Conservation (phyloP, 345 rosid genomes). For the Eucalyptus tenuipes region DNA sequence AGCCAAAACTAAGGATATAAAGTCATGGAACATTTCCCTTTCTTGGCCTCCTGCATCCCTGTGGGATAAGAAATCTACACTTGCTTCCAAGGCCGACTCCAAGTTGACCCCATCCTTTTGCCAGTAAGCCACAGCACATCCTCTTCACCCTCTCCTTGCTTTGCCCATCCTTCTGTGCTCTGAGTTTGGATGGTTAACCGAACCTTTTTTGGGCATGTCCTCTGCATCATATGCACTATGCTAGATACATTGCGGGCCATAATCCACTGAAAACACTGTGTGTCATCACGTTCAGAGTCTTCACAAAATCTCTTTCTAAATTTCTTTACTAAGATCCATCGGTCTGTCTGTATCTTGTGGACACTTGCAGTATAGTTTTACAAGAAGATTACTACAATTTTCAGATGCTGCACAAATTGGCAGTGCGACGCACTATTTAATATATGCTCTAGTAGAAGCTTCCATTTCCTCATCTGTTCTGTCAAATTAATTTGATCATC, state of each 20-base stretch:
- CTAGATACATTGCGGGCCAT: not conserved
- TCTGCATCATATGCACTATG: not conserved
- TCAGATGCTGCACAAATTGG: not conserved
- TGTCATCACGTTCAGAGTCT: not conserved
- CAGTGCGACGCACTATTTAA: rapidly evolving
- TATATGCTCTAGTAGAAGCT: not conserved
- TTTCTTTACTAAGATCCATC: not conserved
- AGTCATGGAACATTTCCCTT: not conserved
- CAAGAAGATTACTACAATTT: not conserved
- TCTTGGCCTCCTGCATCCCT: not conserved
- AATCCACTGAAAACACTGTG: not conserved
- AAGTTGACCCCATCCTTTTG: not conserved
- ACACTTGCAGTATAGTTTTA: not conserved
- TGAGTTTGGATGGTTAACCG: not conserved
- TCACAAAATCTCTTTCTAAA: not conserved
- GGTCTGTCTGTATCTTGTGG: not conserved
- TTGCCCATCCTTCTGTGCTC: not conserved
- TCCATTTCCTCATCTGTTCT: not conserved
- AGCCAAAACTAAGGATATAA: not conserved
- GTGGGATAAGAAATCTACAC: not conserved
- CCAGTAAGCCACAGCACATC: not conserved
- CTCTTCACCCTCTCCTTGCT: not conserved
- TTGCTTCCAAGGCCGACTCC: not conserved
- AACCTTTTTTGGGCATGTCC: not conserved
- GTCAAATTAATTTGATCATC: not conserved